Percentiles rank a stretch among this genome's conserved stretches.
phyloP scores from a whole-genome alignment of 192 early-diverging fungal genomes.

The Allomyces arbusculus region DNA sequence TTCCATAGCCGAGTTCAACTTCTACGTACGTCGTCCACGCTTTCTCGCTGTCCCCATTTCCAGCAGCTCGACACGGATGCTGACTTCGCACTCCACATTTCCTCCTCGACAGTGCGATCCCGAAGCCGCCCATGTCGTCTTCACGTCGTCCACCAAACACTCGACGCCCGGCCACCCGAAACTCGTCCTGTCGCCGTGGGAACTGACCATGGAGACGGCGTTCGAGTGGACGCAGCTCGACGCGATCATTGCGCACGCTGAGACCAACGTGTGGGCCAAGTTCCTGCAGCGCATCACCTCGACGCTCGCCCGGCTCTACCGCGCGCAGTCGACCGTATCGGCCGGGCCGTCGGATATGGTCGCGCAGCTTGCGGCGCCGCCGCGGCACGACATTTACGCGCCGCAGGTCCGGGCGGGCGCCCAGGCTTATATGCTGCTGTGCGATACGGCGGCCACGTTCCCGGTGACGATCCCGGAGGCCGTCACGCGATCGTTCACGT shows the following conservation, averaged over 20 bases:
- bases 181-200: background rate
- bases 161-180: background rate
- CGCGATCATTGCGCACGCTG: background rate
- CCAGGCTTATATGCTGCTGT: background rate
- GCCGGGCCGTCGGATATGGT: background rate
- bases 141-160: background rate
- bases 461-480: background rate
- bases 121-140: conserved; percentile 5
- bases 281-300: background rate
- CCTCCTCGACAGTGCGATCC: background rate
- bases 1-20: too few relatives aligned
- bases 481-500: background rate
- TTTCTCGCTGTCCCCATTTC: too few relatives aligned
- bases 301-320: background rate
- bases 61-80: too few relatives aligned
- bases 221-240: background rate
- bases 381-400: background rate
- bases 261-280: background rate
- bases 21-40: too few relatives aligned
- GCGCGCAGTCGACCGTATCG: background rate
- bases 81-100: background rate
- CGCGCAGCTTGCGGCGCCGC: background rate
- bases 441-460: background rate
- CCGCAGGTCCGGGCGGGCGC: background rate
- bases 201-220: background rate